Evolutionary conservation across 2,329 filamentous ascomycete genomes (phyloP).

Genomic region (Aspergillus sp.): DNA sequence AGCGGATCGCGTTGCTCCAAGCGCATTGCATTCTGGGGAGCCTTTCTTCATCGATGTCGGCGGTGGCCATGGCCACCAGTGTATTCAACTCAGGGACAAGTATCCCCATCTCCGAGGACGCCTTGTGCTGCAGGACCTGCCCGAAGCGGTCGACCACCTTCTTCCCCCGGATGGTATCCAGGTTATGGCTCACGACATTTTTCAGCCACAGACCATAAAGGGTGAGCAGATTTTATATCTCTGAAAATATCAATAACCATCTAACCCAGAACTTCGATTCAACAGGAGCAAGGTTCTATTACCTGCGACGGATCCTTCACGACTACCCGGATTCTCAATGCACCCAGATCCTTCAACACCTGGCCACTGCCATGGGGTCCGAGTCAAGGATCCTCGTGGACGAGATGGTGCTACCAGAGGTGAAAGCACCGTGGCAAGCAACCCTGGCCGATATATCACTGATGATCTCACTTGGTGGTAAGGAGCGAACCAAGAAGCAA

Average conservation of each 20-base stretch:
- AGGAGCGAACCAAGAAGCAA: slow-evolving; percentile 2
- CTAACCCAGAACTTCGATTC: too few relatives aligned
- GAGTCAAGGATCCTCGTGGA: slow-evolving; percentile 46
- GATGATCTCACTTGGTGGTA: slow-evolving; percentile 19
- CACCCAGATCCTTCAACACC: slow-evolving; percentile 36
- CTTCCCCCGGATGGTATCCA: slow-evolving; percentile 32
- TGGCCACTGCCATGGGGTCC: slow-evolving; percentile 18
- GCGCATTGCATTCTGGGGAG: neutral
- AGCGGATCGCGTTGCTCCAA: too few relatives aligned
- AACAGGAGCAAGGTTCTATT: slow-evolving; percentile 31
- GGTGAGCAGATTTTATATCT: slow-evolving; percentile 9
- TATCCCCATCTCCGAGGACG: slow-evolving; percentile 37
- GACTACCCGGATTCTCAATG: slow-evolving; percentile 28
- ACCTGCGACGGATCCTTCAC: slow-evolving; percentile 32
- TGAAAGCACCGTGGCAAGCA: slow-evolving; percentile 19
- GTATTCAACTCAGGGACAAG: slow-evolving; percentile 33
- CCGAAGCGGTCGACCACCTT: slow-evolving; percentile 32
- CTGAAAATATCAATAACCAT: too few relatives aligned
- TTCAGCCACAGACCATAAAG: slow-evolving; percentile 27
- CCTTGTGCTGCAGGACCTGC: slow-evolving; percentile 47
- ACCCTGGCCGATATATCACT: slow-evolving; percentile 23
- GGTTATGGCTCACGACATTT: slow-evolving; percentile 8
- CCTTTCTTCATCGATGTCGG: slow-evolving; percentile 47
- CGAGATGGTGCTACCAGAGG: slow-evolving; percentile 47
- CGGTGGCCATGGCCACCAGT: slow-evolving; percentile 45